A percentile compares a stretch with the other conserved stretches of the same genome.
Conservation (phyloP, 1,284 basidiomycete genomes). For the Microbotryum intermedium region DNA sequence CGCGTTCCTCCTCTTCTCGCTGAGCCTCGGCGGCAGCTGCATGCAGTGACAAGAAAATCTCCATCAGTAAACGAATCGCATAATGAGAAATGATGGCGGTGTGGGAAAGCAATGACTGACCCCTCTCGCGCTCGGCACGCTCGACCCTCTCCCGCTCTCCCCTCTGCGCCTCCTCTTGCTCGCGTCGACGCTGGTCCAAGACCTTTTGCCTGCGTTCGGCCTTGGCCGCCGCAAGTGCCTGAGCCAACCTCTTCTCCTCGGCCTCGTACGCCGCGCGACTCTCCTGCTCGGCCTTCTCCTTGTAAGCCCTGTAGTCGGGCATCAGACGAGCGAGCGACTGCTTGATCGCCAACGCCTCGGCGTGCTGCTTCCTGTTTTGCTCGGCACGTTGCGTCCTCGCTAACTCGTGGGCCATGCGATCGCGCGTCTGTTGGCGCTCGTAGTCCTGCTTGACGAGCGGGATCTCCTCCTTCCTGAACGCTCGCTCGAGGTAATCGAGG, state of each 20-base stretch:
- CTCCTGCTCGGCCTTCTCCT: constrained; percentile 71
- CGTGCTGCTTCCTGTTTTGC: constrained; percentile 54
- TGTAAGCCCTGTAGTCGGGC: constrained; percentile 60
- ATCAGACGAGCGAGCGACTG: constrained; percentile 64
- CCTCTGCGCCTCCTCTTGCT: constrained; percentile 9
- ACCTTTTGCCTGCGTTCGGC: constrained; percentile 35
- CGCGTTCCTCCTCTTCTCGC: constrained; percentile 40
- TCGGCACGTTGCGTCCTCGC: constrained; percentile 58
- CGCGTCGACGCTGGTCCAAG: constrained; percentile 38
- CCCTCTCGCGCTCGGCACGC: constrained; percentile 15
- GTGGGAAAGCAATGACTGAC: neutral
- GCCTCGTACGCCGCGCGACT: constrained; percentile 61
- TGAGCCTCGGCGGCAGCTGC: constrained; percentile 14
- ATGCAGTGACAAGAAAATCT: too few species aligned
- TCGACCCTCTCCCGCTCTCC: constrained; percentile 1
- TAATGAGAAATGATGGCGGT: neutral
- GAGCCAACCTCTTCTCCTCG: constrained; percentile 26
- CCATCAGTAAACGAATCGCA: too few species aligned
- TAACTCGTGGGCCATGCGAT: constrained; percentile 60
- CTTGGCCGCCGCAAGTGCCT: constrained; percentile 31
- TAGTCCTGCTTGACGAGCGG: constrained; percentile 83
- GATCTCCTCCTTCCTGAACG: constrained; percentile 87
- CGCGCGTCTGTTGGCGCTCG: constrained; percentile 69
- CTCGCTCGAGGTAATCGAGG: constrained; percentile 91
- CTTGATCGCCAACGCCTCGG: constrained; percentile 69